These are phyloP conservation scores for Scedosporium boydii DNA, from an alignment of 2,329 filamentous ascomycete species.

Conservation along the genomic window DNA sequence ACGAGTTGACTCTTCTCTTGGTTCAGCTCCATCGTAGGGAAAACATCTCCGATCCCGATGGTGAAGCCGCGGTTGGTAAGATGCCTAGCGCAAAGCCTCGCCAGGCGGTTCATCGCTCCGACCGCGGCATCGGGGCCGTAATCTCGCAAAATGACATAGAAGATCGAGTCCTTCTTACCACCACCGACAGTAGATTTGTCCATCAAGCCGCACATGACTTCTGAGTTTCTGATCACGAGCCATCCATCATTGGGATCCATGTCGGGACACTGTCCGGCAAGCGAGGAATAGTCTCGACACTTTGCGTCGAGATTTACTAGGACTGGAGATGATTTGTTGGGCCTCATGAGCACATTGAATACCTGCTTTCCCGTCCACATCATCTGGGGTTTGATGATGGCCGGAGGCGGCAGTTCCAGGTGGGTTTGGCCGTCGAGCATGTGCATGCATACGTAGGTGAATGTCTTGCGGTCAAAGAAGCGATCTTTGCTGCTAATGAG, in stretches of 20 bases:
- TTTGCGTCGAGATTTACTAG: constrained; percentile 88
- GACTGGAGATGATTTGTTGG: constrained; percentile 74
- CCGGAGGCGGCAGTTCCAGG: constrained; percentile 78
- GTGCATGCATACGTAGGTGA: constrained; percentile 82
- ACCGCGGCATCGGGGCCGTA: constrained; percentile 86
- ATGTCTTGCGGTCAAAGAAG: constrained; percentile 83
- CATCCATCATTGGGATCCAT: constrained; percentile 84
- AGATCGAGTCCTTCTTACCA: constrained; percentile 95
- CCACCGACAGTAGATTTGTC: constrained; percentile 96
- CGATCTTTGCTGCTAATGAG: constrained; percentile 84
- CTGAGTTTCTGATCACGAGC: constrained; percentile 89
- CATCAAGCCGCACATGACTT: constrained; percentile 96
- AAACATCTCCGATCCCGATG: constrained; percentile 92
- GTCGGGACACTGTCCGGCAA: constrained; percentile 48
- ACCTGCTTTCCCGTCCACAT: constrained; percentile 97
- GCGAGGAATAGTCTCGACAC: constrained; percentile 69
- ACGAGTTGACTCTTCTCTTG: constrained; percentile 69
- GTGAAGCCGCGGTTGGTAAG: constrained; percentile 90
- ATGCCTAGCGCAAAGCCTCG: constrained; percentile 81
- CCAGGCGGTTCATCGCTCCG: constrained; percentile 84
- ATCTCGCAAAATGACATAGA: constrained; percentile 93
- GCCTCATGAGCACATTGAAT: constrained; percentile 84
- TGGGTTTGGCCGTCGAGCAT: constrained; percentile 78
- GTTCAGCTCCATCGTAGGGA: constrained; percentile 63
- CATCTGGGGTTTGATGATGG: constrained; percentile 73